A percentile compares a stretch with the other conserved stretches of the same genome.
Conservation (phyloP, 148 eudicot species). For the Tetragonia tetragonoides region DNA sequence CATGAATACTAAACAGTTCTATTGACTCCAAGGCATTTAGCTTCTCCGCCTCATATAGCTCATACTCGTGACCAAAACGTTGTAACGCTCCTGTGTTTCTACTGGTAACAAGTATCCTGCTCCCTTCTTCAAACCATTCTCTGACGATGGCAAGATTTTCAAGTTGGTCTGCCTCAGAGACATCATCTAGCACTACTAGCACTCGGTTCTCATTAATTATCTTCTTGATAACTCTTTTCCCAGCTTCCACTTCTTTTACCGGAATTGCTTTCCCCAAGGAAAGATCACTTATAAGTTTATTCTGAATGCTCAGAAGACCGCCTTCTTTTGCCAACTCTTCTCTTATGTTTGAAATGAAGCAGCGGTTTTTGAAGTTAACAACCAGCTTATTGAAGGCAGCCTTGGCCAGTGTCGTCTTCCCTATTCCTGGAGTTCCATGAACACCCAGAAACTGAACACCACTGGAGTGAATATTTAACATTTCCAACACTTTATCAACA, state of each 20-base stretch:
- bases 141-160: conserved; percentile 27
- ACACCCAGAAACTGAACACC: conserved; percentile 41
- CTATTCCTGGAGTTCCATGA: conserved; percentile 61
- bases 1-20: conserved; percentile 53
- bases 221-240: conserved; percentile 13
- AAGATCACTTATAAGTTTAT: conserved; percentile 31
- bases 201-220: conserved; percentile 27
- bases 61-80: conserved; percentile 18
- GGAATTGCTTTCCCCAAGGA: conserved; percentile 11
- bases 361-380: conserved; percentile 34
- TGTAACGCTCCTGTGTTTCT: conserved; percentile 32
- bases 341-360: conserved; percentile 45
- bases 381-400: conserved; percentile 53
- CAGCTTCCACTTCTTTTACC: conserved; percentile 20
- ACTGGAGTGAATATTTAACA: conserved; percentile 24
- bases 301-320: conserved; percentile 27
- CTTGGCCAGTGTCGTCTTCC: conserved; percentile 70
- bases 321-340: conserved; percentile 30
- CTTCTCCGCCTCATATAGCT: conserved; percentile 42
- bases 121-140: conserved; percentile 48
- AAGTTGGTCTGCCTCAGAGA: conserved; percentile 34
- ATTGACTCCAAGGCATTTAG: conserved; percentile 36
- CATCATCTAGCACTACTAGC: conserved; percentile 55
- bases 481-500: conserved; percentile 27
- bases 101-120: conserved; percentile 50